Evolutionary conservation across 768 basidiomycete genomes (phyloP), one percentile per base, ranked within the genome.

Genomic region (Steccherinum ochraceum): DNA sequence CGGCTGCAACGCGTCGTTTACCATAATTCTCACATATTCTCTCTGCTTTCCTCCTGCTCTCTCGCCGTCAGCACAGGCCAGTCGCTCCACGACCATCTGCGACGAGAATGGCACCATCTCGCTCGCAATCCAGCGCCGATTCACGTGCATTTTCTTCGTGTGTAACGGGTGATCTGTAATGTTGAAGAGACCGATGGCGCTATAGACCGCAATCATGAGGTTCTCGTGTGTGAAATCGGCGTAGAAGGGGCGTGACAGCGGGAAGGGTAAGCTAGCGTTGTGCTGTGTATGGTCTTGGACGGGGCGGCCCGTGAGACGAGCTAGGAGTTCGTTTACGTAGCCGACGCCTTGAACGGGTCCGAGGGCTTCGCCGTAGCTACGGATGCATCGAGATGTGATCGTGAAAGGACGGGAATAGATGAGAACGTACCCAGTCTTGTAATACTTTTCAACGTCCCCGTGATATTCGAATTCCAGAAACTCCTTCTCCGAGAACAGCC

Each of bases 191-290:
- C 78, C 90, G 66, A 80, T 51, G 61, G 88, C 68, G 66, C 75
- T 61, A 56, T 83, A 86, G 45, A 93, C 84, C 27, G 88, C 83
- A 39, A 88, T 71, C 80, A 94, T 88, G 61, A 86, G 73, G 63
- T 92, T 89, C 62, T 93, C 90, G 62, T 93, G 90, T 5, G 86
- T 80, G 64, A 93, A 92, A 67, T 93, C 90, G 19, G 78, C 81
- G 58, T 87, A 89, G 42, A 89, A 60, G 4, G 71, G 70, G 52
- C 78, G 77, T 52, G 81, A 59, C 12, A 88, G 73, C 0, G 90
- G 89, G 69, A 93, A 93, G 86, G 82, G 24, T 93, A 74, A 0
- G 89, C 7, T 35, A 35, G 7, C 7, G 64, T 93, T 92, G 4
- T 86, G 89, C 58, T 86, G 84, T 0, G 89, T 90, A 50, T 74